Base-by-base conservation (phyloP, 345 rosid genomes). In the Fremontodendron californicum region DNA sequence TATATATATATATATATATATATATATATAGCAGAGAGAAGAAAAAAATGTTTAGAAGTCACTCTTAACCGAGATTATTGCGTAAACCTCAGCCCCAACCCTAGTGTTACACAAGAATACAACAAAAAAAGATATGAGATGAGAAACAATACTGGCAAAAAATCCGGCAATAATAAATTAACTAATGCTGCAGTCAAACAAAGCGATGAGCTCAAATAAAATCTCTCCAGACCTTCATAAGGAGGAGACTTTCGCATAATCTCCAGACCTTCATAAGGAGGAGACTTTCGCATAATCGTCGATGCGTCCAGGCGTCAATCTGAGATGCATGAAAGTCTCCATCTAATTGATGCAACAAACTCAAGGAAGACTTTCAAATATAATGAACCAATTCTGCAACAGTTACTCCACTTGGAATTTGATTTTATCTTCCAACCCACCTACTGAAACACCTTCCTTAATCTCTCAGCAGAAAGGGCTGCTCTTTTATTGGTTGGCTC, bases 401-500 rank as follows among this genome's bases (percentile, higher is more conserved):
- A 46, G 23, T 58, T 45, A 42, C 33, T 27, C 46, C 6, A 31
- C 69, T 45, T 45, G 27, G 6, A 48, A 13, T 29, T 63, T 45
- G 25, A 70, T n/a, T n/a, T 52, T 39, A 60, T n/a, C 48, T 40
- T 73, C 71, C 62, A 42, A 40, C n/a, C 40, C 40, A 33, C 9
- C 67, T 86, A 85, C 76, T 63, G 87, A 77, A 84, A 93, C 37
- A 73, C 9, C 86, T 92, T 92, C 85, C 90, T 83, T 66, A 96
- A 83, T 85, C 94, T 87, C 48, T 92, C 93, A 0, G 97, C 97
- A 71, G 94, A 91, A 37, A 81, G 46, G 39, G 95, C 68, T 35
- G 98, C 99, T 82, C 97, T 81, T 84, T 92, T 94, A 78, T 96
- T 96, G 83, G 94, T 94, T 71, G 99, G 99, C 84, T 96, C 99